A percentile compares a stretch with the other conserved stretches of the same genome.
Evolutionary conservation across 2,329 filamentous ascomycete genomes (phyloP).

Genomic region (Pseudopyricularia cyperi): DNA sequence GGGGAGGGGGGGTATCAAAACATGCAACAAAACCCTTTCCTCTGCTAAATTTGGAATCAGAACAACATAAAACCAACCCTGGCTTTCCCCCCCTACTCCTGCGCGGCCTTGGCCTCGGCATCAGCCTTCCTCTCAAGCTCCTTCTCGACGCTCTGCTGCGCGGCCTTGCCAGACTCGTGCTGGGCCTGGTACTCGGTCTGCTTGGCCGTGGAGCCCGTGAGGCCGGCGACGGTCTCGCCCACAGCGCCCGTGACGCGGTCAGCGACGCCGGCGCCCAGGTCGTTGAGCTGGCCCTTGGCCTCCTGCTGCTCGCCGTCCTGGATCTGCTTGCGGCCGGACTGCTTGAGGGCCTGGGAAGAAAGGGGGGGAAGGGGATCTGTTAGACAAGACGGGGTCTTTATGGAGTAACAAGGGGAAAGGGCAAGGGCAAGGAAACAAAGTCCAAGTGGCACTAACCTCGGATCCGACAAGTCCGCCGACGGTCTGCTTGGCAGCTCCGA

Average conservation of each 20-base stretch:
- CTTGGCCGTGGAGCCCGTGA: slow-evolving; percentile 57
- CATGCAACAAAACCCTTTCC: not conserved
- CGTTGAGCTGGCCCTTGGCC: slow-evolving; percentile 67
- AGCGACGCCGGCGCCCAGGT: slow-evolving; percentile 54
- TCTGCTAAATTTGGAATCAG: too few species aligned
- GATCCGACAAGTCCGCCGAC: slow-evolving; percentile 64
- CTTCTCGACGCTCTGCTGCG: slow-evolving; percentile 69
- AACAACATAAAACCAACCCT: not conserved
- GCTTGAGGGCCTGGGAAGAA: slow-evolving; percentile 48
- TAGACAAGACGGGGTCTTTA: too few species aligned
- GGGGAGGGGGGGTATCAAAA: not conserved
- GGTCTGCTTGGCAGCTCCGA: slow-evolving; percentile 75
- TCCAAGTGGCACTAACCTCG: slow-evolving; percentile 32
- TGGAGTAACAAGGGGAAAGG: too few species aligned
- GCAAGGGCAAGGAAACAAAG: not conserved
- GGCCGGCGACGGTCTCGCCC: slow-evolving; percentile 55
- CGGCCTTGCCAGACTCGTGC: slow-evolving; percentile 69
- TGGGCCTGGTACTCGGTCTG: slow-evolving; percentile 52
- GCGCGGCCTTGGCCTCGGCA: slow-evolving; percentile 12
- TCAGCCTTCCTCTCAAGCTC: slow-evolving; percentile 65
- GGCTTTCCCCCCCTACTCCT: too few species aligned
- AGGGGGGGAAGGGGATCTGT: too few species aligned
- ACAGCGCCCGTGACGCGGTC: slow-evolving; percentile 55
- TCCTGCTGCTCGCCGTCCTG: slow-evolving; percentile 68
- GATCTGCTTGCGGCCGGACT: slow-evolving; percentile 66